Evolutionary conservation across 179 eudicot species (phyloP).

Genomic region (Pouteria campechiana): DNA sequence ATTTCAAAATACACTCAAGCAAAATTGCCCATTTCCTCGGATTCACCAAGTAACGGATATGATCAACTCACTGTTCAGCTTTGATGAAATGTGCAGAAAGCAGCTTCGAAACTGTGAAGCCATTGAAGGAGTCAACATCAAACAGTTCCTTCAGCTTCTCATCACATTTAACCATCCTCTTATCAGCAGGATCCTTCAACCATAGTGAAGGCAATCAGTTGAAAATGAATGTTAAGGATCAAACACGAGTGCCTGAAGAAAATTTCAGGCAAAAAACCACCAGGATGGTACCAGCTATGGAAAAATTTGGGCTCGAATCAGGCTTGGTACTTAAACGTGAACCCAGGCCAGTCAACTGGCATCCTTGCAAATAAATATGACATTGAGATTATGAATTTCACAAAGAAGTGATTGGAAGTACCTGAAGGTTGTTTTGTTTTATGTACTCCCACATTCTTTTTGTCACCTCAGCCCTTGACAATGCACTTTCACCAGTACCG

Average conservation of each 20-base stretch:
- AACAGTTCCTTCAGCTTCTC: slow-evolving; percentile 94
- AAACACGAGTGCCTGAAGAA: no score
- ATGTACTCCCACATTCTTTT: slow-evolving; percentile 87
- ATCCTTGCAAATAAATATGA: neutral
- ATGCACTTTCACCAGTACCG: slow-evolving; percentile 73
- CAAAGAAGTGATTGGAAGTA: slow-evolving; percentile 5
- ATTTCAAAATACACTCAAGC: slow-evolving; percentile 1
- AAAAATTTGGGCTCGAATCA: no score
- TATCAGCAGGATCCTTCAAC: slow-evolving; percentile 77
- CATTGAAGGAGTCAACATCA: slow-evolving; percentile 58
- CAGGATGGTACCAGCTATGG: no score
- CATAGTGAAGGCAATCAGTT: slow-evolving; percentile 6
- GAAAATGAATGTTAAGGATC: no score
- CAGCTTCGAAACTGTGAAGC: slow-evolving; percentile 65
- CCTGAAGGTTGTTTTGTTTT: slow-evolving; percentile 74
- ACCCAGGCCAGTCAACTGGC: neutral
- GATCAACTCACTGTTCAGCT: slow-evolving; percentile 30
- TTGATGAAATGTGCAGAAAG: slow-evolving; percentile 55
- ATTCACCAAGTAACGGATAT: neutral
- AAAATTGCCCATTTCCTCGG: slow-evolving; percentile 7
- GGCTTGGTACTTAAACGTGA: no score
- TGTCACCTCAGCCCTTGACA: slow-evolving; percentile 62
- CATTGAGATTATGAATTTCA: no score
- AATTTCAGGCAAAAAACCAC: no score
- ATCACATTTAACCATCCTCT: slow-evolving; percentile 69